Evolutionary conservation across 148 eudicot genomes (phyloP), one percentile per base, ranked within the genome.

Genomic region (Chenopodium formosanum): DNA sequence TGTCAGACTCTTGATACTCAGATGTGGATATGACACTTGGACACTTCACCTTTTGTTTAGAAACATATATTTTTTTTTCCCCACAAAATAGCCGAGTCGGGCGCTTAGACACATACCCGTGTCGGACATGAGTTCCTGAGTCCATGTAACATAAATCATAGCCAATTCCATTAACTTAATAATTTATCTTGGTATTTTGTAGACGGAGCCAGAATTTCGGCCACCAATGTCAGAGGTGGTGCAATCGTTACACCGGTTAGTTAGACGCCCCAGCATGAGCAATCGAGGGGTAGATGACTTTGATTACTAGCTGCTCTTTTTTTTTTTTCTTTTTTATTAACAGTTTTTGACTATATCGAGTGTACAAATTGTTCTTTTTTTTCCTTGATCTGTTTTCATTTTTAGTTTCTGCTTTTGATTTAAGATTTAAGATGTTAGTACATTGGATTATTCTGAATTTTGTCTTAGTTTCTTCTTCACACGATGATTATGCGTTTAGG

Each of bases 121-220:
- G 32, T 31, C 32, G 2, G 32, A 31, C 32, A 31, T 31, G 32
- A 31, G 32, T 31, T 1, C 2, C 32, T 1, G 32, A 31, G 32
- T 31, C 32, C 32, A 1, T 31, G 2, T 31, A 31, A 31, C 32
- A 31, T 31, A 31, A 31, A 31, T 31, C 32, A 31, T 50, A 50
- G 3, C 53, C 16, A 12, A 11, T 12, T 50, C 3, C 16, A 11
- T 32, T 34, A 32, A 70, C 73, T 70, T 70, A 12, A 73, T n/a
- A 9, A 22, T 23, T 20, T 9, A 8, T 4, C n/a, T 48, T n/a
- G 19, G 1, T 50, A 44, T 3, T 44, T 22, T 62, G 82, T 82
- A 91, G 94, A 44, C 60, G 71, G 94, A 88, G 84, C 92, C 90
- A 73, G 93, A 89, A 81, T 91, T 91, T 71, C 86, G 93, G 78